Conservation (phyloP, 2,329 filamentous ascomycete genomes). For the Sarocladiaceae sp. region DNA sequence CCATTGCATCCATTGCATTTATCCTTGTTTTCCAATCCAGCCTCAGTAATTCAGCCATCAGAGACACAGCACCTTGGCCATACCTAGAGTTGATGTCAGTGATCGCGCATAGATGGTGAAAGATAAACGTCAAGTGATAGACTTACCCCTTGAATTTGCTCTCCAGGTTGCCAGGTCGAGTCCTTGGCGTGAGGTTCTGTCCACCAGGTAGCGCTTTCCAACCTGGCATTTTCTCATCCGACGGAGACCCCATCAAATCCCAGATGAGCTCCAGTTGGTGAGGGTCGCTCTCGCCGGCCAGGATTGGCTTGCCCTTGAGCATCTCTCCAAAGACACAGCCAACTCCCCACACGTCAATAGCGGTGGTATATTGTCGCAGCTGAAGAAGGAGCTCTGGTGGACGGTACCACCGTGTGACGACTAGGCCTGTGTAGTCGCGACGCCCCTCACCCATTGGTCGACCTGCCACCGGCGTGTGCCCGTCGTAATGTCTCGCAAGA, state of each 20-base stretch:
- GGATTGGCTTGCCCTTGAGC: constrained; percentile 88
- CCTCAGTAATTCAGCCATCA: constrained; percentile 77
- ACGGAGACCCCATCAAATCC: constrained; percentile 85
- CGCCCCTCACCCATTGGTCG: constrained; percentile 78
- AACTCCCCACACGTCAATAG: constrained; percentile 97
- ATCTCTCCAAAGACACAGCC: constrained; percentile 99
- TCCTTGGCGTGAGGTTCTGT: constrained; percentile 64
- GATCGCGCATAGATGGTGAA: background rate
- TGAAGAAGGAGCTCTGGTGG: constrained; percentile 89
- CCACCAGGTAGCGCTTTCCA: constrained; percentile 81
- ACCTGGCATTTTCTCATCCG: constrained; percentile 86
- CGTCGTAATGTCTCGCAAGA: constrained; percentile 88
- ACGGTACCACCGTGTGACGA: constrained; percentile 95
- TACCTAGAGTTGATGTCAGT: constrained; percentile 36
- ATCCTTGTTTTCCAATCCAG: constrained; percentile 86
- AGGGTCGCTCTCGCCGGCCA: constrained; percentile 81
- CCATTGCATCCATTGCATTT: constrained; percentile 89
- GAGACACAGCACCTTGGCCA: constrained; percentile 67
- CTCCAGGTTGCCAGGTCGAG: constrained; percentile 60
- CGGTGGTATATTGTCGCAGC: constrained; percentile 88
- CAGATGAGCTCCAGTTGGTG: constrained; percentile 94
- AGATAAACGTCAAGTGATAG: background rate
- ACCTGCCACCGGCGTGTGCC: constrained; percentile 70
- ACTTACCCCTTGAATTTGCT: constrained; percentile 70
- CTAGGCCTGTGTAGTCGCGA: constrained; percentile 91